Evolutionary conservation across 768 basidiomycete species (phyloP).

Genomic region (Termitomyces sp.): DNA sequence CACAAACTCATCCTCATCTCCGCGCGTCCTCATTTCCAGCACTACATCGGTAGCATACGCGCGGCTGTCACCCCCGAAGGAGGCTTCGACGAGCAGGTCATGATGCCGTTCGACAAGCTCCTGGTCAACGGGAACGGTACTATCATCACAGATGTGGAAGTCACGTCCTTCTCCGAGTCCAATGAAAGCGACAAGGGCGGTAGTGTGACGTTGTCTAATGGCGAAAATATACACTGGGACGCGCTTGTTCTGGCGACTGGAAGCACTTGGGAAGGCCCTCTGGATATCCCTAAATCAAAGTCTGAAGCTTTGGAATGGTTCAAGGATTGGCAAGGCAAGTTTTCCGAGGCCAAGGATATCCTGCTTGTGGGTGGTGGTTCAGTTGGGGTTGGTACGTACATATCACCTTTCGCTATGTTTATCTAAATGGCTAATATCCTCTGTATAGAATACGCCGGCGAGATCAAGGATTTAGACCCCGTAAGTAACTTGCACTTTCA

Average conservation of each 20-base stretch:
- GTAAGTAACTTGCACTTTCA: conserved; percentile 22
- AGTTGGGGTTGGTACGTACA: conserved; percentile 41
- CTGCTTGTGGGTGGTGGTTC: conserved; percentile 58
- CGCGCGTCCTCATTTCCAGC: conserved; percentile 45
- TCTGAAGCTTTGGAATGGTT: conserved; percentile 26
- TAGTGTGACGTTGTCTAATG: conserved; percentile 47
- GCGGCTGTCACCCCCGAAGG: conserved; percentile 46
- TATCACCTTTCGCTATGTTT: neutral
- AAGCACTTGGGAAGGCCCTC: conserved; percentile 48
- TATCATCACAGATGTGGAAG: conserved; percentile 37
- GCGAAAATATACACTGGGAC: conserved; percentile 49
- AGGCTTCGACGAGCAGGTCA: conserved; percentile 39
- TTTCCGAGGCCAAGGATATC: conserved; percentile 39
- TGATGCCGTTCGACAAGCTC: conserved; percentile 52
- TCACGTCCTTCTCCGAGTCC: conserved; percentile 27
- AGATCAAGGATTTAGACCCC: conserved; percentile 39
- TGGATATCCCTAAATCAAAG: conserved; percentile 39
- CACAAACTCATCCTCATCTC: conserved; percentile 57
- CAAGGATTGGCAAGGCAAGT: conserved; percentile 29
- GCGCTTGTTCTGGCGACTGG: conserved; percentile 63
- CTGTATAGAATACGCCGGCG: conserved; percentile 37
- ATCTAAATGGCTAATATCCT: neutral
- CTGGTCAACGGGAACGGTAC: conserved; percentile 47
- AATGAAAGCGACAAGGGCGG: conserved; percentile 35
- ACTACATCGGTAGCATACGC: conserved; percentile 50